Evolutionary conservation across 1,139 yeast species (phyloP).

Genomic region (Hyphopichia fennica): DNA sequence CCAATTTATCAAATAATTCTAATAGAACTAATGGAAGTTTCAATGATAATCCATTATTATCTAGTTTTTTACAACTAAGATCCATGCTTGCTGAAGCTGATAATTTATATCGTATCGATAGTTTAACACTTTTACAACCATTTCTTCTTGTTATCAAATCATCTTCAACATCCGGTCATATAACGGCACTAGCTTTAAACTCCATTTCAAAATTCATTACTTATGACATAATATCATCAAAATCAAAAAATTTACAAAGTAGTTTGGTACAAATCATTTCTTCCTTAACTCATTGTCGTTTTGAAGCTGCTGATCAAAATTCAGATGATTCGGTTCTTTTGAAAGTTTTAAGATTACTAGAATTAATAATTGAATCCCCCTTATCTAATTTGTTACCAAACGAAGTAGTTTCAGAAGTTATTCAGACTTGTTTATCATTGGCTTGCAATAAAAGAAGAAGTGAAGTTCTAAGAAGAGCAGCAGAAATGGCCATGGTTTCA

Average conservation of each 20-base stretch:
- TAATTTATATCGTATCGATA: constrained; percentile 59
- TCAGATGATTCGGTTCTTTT: constrained; percentile 90
- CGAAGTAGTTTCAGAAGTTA: constrained; percentile 82
- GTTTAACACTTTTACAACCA: constrained; percentile 78
- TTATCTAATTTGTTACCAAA: constrained; percentile 69
- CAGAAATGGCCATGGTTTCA: constrained; percentile 78
- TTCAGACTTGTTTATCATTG: constrained; percentile 87
- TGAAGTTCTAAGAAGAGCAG: constrained; percentile 84
- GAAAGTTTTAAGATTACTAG: constrained; percentile 76
- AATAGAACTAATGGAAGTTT: constrained; percentile 14
- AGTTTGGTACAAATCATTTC: constrained; percentile 63
- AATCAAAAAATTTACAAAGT: constrained; percentile 46
- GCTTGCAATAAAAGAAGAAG: constrained; percentile 93
- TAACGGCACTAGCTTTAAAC: constrained; percentile 78
- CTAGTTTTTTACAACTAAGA: constrained; percentile 79
- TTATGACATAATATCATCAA: constrained; percentile 54
- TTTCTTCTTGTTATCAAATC: constrained; percentile 84
- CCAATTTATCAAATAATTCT: constrained; percentile 16
- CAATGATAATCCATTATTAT: constrained; percentile 63
- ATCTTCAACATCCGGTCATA: constrained; percentile 80
- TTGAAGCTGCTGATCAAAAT: constrained; percentile 91
- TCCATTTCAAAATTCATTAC: constrained; percentile 72
- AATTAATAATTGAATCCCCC: constrained; percentile 63
- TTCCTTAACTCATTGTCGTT: constrained; percentile 89
- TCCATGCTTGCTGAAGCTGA: constrained; percentile 62